Evolutionary conservation across 306 rosid genomes (phyloP).

Genomic region (Castanea mollissima): DNA sequence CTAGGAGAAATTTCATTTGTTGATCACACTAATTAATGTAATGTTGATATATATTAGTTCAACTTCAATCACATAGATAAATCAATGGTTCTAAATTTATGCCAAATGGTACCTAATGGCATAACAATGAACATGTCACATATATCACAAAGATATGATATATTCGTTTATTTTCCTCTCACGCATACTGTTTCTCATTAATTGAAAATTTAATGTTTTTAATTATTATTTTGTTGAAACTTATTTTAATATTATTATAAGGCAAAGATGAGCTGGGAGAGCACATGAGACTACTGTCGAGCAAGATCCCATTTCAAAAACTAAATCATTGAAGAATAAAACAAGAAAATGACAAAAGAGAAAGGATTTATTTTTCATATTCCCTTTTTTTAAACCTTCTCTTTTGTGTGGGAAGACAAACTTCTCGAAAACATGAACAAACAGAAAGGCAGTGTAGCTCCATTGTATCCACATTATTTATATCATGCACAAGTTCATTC

Average conservation of each 20-base stretch:
- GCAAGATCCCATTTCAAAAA: conserved; percentile 59
- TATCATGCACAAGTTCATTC: neutral
- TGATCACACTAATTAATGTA: neutral
- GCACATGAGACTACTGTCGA: conserved; percentile 57
- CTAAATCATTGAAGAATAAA: conserved; percentile 68
- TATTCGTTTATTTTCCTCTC: neutral
- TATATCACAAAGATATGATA: conserved; percentile 1
- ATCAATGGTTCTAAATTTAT: neutral
- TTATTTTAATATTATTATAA: conserved; percentile 16
- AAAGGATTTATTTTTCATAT: conserved; percentile 15
- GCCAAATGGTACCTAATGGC: neutral
- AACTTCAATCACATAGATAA: neutral
- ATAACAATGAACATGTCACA: neutral
- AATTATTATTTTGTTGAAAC: neutral
- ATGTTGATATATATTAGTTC: neutral
- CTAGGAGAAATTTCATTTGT: neutral
- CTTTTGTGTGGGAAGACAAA: conserved; percentile 30
- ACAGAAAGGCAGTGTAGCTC: conserved; percentile 39
- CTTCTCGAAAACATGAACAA: conserved; percentile 39
- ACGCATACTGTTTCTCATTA: neutral
- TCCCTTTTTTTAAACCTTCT: conserved; percentile 14
- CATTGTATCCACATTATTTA: conserved; percentile 21
- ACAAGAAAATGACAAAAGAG: conserved; percentile 75
- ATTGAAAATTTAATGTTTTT: neutral
- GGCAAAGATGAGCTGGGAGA: conserved; percentile 59